Conservation (phyloP, 1,284 basidiomycete genomes). For the Rugosomyces carneus region DNA sequence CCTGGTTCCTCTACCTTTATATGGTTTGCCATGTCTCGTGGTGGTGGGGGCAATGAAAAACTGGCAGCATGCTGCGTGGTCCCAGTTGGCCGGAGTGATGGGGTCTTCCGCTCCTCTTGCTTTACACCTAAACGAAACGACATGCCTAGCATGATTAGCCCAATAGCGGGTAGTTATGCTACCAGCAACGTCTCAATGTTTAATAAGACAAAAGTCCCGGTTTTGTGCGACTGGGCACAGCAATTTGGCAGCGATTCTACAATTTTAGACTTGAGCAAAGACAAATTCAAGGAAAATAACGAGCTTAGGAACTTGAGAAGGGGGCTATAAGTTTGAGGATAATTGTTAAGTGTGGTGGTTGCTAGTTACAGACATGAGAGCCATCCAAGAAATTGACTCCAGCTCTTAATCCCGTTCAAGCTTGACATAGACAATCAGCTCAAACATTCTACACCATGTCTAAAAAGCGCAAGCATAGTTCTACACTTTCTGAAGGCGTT, state of each 20-base stretch:
- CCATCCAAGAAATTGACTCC: constrained; percentile 8
- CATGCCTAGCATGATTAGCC: constrained; percentile 16
- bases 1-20: constrained; percentile 24
- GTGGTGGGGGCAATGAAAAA: constrained; percentile 24
- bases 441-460: constrained; percentile 24
- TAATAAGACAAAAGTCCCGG: constrained; percentile 6
- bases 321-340: constrained; percentile 3
- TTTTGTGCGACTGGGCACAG: background rate
- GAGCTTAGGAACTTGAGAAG: constrained; percentile 11
- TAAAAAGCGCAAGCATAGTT: constrained; percentile 61
- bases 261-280: constrained; percentile 8
- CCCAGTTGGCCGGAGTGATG: constrained; percentile 19
- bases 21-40: constrained; percentile 14
- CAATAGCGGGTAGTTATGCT: constrained; percentile 4
- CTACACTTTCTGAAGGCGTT: constrained; percentile 27
- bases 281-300: constrained; percentile 7
- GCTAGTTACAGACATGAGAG: constrained; percentile 7
- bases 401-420: constrained; percentile 4
- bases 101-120: constrained; percentile 22
- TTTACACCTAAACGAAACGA: constrained; percentile 15
- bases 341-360: constrained; percentile 9
- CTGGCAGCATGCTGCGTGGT: constrained; percentile 19
- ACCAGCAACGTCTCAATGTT: constrained; percentile 4
- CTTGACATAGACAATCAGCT: constrained; percentile 4
- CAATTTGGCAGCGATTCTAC: constrained; percentile 3